A percentile compares a stretch with the other conserved stretches of the same genome.
phyloP scores from a whole-genome alignment of 176 grass and related monocot genomes.

The Rhynchospora tenuis region DNA sequence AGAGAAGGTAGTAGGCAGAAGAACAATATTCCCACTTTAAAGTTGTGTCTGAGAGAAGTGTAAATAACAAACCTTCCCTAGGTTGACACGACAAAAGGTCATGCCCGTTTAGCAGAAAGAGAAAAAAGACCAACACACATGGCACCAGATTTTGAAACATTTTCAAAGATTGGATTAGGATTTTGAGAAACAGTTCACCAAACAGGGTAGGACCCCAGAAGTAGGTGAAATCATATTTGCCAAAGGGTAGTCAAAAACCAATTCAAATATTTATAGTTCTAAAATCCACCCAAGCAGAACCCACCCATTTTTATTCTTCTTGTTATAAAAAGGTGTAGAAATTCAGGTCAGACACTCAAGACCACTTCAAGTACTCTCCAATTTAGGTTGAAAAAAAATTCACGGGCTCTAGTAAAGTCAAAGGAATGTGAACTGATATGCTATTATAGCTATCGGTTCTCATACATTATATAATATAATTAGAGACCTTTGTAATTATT shows the following conservation, averaged over 20 bases:
- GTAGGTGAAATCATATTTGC: constrained; percentile 7
- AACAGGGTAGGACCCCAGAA: background rate
- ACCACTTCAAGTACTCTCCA: background rate
- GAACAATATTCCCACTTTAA: background rate
- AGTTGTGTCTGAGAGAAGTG: background rate
- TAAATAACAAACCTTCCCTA: background rate
- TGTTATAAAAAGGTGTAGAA: background rate
- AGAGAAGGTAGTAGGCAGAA: background rate
- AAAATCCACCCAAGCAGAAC: background rate
- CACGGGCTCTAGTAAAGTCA: background rate
- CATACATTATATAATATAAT: background rate
- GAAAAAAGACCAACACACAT: background rate
- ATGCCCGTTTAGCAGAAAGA: constrained; percentile 20
- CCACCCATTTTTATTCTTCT: background rate
- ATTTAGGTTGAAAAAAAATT: background rate
- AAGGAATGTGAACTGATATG: background rate
- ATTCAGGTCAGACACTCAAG: background rate
- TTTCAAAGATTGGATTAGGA: background rate
- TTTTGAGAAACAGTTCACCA: constrained; percentile 3
- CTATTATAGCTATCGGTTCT: background rate
- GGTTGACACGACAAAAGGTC: constrained; percentile 40
- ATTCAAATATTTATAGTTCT: background rate
- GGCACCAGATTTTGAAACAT: background rate
- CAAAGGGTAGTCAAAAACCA: background rate
- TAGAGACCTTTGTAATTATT: background rate